Evolutionary conservation across 2,329 filamentous ascomycete species (phyloP), one percentile per base, ranked within the genome.

Genomic region (Cordyceps javanica): DNA sequence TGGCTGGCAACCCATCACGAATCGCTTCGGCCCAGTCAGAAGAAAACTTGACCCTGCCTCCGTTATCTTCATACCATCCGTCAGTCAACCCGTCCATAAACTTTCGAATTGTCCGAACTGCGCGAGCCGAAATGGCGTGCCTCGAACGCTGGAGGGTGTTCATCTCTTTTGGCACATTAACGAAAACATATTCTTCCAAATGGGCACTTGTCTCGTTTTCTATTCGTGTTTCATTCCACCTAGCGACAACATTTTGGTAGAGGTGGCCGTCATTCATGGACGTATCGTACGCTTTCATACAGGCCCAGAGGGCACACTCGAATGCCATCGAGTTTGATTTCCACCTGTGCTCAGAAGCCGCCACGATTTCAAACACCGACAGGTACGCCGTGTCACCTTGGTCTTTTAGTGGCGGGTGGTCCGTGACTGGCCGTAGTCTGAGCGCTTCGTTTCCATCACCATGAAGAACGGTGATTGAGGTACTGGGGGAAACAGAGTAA

Each of bases 11-110:
- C 5, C 70, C 67, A 49, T 69, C 68, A 59, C 69, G 71, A 61
- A 74, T 69, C 5, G 70, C 71, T 55, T 73, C 68, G 50, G 67
- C 62, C 71, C 70, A 73, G 59, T 74, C 72, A 2, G 70, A 73
- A 8, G 71, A 70, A 57, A 72, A 72, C 49, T 66, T 65, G 39
- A 70, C 55, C 1, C 60, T 59, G 16, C 62, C 66, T 11, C 63
- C 63, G 14, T 65, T 60, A n/a, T 63, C 64, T 34, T 67, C 65
- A 48, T 67, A 70, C 19, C 66, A 70, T 13, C 72, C 71, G 28
- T 60, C 57, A 5, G 68, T 68, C 28, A 73, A 57, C 2, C 61
- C 60, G 11, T 68, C 61, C 64, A 71, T 69, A 57, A 75, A 75
- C 26, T 23, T 54, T 16, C 62, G 66, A 45, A 74, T 57, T 0